phyloP scores from a whole-genome alignment of 306 rosid species.

The Dryas alaskensis region DNA sequence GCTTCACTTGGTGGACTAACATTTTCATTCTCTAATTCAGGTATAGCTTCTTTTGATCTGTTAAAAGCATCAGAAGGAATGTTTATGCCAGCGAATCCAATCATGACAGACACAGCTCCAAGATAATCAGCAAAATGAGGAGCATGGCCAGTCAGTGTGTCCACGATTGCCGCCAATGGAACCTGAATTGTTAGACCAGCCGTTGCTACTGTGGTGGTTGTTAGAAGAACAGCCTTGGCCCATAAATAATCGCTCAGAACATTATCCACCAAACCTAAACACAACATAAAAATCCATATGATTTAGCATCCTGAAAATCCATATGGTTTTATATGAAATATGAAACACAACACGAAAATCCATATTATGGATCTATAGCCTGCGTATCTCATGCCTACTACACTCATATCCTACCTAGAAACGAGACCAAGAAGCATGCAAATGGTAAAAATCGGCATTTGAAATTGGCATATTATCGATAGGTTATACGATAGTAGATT shows the following conservation, averaged over 20 bases:
- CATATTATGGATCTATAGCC: not conserved
- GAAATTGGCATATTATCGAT: not conserved
- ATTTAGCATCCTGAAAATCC: not conserved
- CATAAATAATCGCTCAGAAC: conserved; percentile 92
- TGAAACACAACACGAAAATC: not conserved
- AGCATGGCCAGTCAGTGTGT: conserved; percentile 67
- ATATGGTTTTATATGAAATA: not conserved
- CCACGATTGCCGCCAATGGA: conserved; percentile 88
- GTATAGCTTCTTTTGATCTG: conserved; percentile 38
- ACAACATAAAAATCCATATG: conserved; percentile 3
- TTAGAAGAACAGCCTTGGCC: conserved; percentile 98
- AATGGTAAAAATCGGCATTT: not conserved
- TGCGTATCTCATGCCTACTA: too few species aligned
- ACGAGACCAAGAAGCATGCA: not conserved
- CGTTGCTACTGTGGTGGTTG: conserved; percentile 91
- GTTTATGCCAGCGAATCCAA: conserved; percentile 85
- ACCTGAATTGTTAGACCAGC: conserved; percentile 97
- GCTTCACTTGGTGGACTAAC: conserved; percentile 20
- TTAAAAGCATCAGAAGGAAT: conserved; percentile 55
- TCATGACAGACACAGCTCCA: conserved; percentile 78
- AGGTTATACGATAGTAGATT: not conserved
- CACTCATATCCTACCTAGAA: not conserved
- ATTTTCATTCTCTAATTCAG: conserved; percentile 48
- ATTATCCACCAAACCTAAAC: conserved; percentile 80
- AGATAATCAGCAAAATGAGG: conserved; percentile 75